Evolutionary conservation across 306 rosid genomes (phyloP), one percentile per base, ranked within the genome.

Genomic region (Inga oerstediana): DNA sequence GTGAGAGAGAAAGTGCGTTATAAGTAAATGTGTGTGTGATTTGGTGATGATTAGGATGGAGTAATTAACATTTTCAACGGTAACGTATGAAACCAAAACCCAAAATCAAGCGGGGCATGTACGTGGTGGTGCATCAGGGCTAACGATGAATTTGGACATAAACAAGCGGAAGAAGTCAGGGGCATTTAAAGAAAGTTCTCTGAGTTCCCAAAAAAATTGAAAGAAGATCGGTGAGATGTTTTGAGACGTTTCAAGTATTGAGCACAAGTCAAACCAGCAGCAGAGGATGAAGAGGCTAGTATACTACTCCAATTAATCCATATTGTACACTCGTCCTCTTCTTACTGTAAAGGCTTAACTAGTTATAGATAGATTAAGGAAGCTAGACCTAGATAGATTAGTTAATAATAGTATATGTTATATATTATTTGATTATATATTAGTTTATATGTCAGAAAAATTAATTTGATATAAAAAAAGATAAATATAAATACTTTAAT

Each of bases 341-440:
- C 8, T 39, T 39, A 5, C 6, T 39, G 0, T 39, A 6, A 1
- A 37, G 6, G 4, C 34, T 2, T 0, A 5, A 6, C 0, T 39
- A 0, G 1, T 32, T 32, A 2, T 32, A 32, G 3, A 39, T 0
- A 39, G 1, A 37, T 37, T 4, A 4, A 37, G 7, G 7, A 39
- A 39, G 0, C 0, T 39, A 39, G 6, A 39, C 6, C 0, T 39
- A 39, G 6, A 39, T 39, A 39, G 6, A 0, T 39, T 39, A 39
- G 0, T 39, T 39, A 39, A 39, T 39, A 6, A 37, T 5, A 37
- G 0, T 5, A 37, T 0, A 37, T 39, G 1, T 6, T 39, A 2
- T 39, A 1, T 39, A 39, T 39, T 1, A 39, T 39, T 39, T 39
- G 0, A 39, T 39, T 39, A 6, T 39, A 6, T 6, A 39, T 39